Conservation (phyloP, 306 rosid species). For the Pterocarpus macrocarpus region DNA sequence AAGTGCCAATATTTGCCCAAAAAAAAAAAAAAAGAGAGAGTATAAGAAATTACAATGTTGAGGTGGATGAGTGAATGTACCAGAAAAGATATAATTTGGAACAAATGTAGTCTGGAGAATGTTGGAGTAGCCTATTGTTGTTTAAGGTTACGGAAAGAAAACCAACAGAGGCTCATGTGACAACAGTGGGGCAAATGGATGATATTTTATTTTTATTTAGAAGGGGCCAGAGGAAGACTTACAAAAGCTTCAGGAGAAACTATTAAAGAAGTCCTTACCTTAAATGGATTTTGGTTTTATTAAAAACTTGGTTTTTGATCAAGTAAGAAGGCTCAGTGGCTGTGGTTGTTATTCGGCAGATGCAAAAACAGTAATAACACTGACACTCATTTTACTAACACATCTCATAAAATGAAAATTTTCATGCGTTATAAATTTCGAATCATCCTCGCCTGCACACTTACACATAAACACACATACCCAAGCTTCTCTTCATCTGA, state of each 20-base stretch:
- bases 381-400: slow-evolving; percentile 3
- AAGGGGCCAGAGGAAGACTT: neutral
- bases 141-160: neutral
- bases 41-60: neutral
- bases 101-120: neutral
- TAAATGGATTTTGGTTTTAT: too few relatives aligned
- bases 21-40: neutral
- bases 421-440: slow-evolving; percentile 16
- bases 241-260: neutral
- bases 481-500: slow-evolving; percentile 42
- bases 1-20: neutral
- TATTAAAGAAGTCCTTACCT: neutral
- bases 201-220: neutral
- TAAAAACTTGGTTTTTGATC: neutral
- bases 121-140: neutral
- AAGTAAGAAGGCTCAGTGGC: neutral
- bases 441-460: neutral
- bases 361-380: neutral
- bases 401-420: neutral
- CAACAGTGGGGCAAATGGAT: neutral
- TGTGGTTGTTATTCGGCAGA: neutral
- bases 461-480: neutral
- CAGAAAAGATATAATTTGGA: neutral
- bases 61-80: neutral
- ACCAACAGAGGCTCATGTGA: neutral